A percentile compares a stretch with the other conserved stretches of the same genome.
These are phyloP conservation scores for Aureobasidium musti DNA, from an alignment of 2,329 filamentous ascomycete species.

Conservation along the genomic window DNA sequence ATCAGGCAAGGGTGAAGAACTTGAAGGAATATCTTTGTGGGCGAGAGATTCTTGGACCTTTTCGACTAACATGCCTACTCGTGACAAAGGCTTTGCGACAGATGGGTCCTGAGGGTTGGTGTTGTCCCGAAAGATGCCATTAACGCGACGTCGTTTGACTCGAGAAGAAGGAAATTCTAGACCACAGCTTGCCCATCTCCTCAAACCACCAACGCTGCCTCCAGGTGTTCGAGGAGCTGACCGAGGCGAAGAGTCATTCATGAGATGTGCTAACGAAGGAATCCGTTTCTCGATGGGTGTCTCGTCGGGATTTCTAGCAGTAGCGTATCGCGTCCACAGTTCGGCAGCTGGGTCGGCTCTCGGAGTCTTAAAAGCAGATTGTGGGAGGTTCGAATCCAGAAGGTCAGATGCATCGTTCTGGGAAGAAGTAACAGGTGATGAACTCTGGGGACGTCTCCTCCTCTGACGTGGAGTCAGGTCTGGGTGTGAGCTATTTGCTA, in stretches of 20 bases:
- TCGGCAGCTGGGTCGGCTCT: constrained; percentile 52
- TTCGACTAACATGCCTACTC: constrained; percentile 44
- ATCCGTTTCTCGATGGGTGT: constrained; percentile 42
- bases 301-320: constrained; percentile 43
- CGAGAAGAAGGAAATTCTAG: constrained; percentile 50
- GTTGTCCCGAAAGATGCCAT: constrained; percentile 40
- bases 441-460: constrained; percentile 51
- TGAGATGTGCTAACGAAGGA: constrained; percentile 48
- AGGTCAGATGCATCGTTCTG: constrained; percentile 42
- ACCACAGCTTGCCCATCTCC: constrained; percentile 55
- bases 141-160: constrained; percentile 47
- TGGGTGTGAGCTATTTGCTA: constrained; percentile 49
- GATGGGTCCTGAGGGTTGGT: constrained; percentile 39
- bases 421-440: constrained; percentile 47
- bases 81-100: constrained; percentile 35
- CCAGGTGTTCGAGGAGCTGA: constrained; percentile 47
- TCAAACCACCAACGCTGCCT: constrained; percentile 50
- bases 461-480: constrained; percentile 48
- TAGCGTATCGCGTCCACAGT: constrained; percentile 50
- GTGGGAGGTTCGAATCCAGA: constrained; percentile 35
- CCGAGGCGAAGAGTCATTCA: constrained; percentile 51
- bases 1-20: constrained; percentile 52
- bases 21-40: constrained; percentile 46
- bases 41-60: constrained; percentile 50
- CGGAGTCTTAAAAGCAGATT: constrained; percentile 44